Evolutionary conservation across 139 green algal species (phyloP).

Genomic region (Trebouxia sp.): DNA sequence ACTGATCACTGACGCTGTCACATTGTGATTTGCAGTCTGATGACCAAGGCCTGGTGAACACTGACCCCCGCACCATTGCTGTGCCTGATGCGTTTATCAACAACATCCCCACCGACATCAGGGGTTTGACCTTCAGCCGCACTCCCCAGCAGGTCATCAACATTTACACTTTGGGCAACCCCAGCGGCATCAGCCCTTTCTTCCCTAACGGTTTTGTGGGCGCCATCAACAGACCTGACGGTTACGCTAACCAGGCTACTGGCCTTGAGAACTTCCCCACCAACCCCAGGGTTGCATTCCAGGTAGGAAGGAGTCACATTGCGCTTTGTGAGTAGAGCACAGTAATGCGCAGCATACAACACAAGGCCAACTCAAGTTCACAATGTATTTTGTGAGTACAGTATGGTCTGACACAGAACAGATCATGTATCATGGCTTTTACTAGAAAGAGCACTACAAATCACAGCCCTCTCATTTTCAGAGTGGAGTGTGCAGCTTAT

Average conservation of each 20-base stretch:
- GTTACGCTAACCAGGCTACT: slow-evolving; percentile 2
- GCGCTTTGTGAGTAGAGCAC: neutral
- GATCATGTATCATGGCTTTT: neutral
- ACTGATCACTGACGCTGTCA: no score
- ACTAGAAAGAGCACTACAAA: no score
- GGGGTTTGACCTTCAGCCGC: slow-evolving; percentile 42
- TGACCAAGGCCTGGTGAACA: slow-evolving; percentile 41
- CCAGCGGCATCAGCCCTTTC: neutral
- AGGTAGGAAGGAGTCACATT: no score
- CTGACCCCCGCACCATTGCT: slow-evolving; percentile 39
- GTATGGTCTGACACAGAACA: neutral
- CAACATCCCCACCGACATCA: slow-evolving; percentile 38
- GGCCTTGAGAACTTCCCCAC: slow-evolving; percentile 25
- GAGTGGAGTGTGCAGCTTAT: no score
- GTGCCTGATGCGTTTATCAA: slow-evolving; percentile 34
- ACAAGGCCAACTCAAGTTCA: no score
- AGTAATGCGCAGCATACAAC: neutral
- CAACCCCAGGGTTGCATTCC: neutral
- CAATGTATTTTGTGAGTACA: neutral
- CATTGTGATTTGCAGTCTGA: slow-evolving; percentile 27
- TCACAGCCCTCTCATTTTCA: no score
- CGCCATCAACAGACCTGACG: slow-evolving; percentile 36
- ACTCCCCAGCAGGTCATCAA: slow-evolving; percentile 49
- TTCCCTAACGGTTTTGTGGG: slow-evolving; percentile 37
- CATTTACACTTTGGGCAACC: slow-evolving; percentile 44